These are phyloP conservation scores for Schwanniomyces yamadae DNA, from an alignment of 805 yeast species.

Conservation along the genomic window DNA sequence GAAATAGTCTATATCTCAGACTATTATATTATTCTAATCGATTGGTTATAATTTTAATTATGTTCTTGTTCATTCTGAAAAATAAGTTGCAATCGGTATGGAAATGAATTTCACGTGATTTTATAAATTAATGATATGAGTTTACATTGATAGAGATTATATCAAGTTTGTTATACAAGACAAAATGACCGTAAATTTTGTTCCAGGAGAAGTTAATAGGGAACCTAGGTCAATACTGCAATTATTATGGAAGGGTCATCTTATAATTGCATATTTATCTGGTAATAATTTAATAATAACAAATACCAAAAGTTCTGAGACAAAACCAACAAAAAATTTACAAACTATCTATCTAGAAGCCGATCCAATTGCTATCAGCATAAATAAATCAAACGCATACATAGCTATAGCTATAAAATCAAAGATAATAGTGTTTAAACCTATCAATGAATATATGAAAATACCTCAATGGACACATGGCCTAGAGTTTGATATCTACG, in stretches of 20 bases:
- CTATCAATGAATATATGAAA: constrained; percentile 50
- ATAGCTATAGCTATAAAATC: constrained; percentile 52
- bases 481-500: constrained; percentile 17
- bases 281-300: constrained; percentile 76
- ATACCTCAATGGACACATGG: constrained; percentile 47
- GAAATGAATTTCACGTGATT: no score
- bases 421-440: constrained; percentile 51
- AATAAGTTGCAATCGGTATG: no score
- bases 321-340: constrained; percentile 35
- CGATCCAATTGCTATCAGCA: constrained; percentile 66
- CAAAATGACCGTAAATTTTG: constrained; percentile 67
- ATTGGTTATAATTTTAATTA: no score
- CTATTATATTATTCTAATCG: no score
- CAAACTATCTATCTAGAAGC: constrained; percentile 74
- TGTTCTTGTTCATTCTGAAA: no score
- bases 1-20: no score
- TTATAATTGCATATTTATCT: constrained; percentile 73
- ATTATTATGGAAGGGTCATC: constrained; percentile 63
- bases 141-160: no score
- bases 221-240: constrained; percentile 55
- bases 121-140: no score
- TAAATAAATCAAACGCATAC: constrained; percentile 59
- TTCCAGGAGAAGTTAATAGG: constrained; percentile 83
- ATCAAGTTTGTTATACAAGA: no score
- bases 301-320: constrained; percentile 17